Conservation (phyloP, 2,329 filamentous ascomycete genomes). For the Phialophora macrospora region DNA sequence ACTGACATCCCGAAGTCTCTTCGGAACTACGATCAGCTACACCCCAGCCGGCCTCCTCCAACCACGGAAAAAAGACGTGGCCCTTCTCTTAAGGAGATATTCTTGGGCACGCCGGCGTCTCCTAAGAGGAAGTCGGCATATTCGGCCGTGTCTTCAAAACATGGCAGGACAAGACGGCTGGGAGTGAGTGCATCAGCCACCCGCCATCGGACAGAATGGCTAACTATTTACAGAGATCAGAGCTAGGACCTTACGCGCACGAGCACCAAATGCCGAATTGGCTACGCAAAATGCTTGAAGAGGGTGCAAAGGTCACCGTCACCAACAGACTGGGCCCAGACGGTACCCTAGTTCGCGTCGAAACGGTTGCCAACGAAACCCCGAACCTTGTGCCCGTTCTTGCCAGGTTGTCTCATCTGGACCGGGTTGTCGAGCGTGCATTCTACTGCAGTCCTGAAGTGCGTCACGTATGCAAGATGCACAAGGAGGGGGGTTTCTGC, state of each 20-base stretch:
- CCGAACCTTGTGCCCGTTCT: constrained; percentile 66
- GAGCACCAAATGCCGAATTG: constrained; percentile 76
- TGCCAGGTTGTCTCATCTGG: constrained; percentile 67
- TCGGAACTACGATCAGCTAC: constrained; percentile 40
- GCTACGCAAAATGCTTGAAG: constrained; percentile 67
- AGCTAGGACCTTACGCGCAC: constrained; percentile 73
- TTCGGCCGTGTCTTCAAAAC: constrained; percentile 40
- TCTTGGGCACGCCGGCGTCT: constrained; percentile 32
- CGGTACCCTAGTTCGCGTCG: constrained; percentile 51
- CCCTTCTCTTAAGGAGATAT: constrained; percentile 37
- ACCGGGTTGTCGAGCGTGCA: constrained; percentile 67
- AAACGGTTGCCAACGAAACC: constrained; percentile 54
- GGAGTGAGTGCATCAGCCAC: constrained; percentile 22
- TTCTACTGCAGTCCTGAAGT: constrained; percentile 80
- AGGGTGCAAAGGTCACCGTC: constrained; percentile 61
- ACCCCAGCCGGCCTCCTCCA: constrained; percentile 25
- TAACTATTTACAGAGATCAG: constrained; percentile 50
- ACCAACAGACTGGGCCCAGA: constrained; percentile 56
- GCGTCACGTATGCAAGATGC: constrained; percentile 79
- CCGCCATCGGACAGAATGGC: background rate
- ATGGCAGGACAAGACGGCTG: constrained; percentile 41
- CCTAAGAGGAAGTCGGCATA: constrained; percentile 26
- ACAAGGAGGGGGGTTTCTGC: constrained; percentile 86
- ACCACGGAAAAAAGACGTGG: constrained; percentile 30
- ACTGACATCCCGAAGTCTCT: constrained; percentile 36